Conservation (phyloP, 164 flowering plant genomes). For the Vitis labrusca region DNA sequence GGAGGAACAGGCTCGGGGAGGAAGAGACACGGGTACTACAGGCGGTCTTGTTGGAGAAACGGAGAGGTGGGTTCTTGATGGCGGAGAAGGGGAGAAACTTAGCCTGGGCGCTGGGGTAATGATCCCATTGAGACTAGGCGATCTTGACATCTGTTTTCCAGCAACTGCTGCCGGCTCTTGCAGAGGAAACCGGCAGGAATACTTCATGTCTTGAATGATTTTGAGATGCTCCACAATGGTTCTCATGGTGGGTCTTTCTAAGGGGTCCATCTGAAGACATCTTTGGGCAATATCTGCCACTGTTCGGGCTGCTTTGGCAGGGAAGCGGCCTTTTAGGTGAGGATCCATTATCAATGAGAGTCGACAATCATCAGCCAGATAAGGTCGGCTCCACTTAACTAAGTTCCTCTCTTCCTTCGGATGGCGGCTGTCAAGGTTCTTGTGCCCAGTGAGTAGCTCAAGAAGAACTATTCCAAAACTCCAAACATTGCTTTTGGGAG, state of each 20-base stretch:
- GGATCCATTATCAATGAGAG: conserved; percentile 91
- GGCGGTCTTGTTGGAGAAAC: conserved; percentile 42
- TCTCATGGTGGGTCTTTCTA: conserved; percentile 92
- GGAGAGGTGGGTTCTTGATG: conserved; percentile 41
- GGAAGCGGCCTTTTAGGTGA: conserved; percentile 81
- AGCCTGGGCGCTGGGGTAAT: conserved; percentile 40
- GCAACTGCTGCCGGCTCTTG: conserved; percentile 70
- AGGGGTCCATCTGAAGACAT: conserved; percentile 88
- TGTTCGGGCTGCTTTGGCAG: conserved; percentile 69
- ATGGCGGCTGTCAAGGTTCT: conserved; percentile 64
- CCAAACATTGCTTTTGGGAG: conserved; percentile 97
- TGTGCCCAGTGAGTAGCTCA: conserved; percentile 87
- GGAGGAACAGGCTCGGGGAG: conserved; percentile 64
- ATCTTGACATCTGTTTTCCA: conserved; percentile 62
- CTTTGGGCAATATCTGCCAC: conserved; percentile 78
- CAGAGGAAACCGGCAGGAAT: conserved; percentile 67
- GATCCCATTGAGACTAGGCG: conserved; percentile 79
- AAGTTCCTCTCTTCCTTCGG: conserved; percentile 88
- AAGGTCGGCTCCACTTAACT: conserved; percentile 88
- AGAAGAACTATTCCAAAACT: conserved; percentile 90
- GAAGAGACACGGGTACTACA: conserved; percentile 36
- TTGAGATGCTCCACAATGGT: conserved; percentile 69
- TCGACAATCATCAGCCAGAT: conserved; percentile 75
- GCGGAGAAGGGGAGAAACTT: conserved; percentile 67
- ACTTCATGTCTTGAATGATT: conserved; percentile 76